Base-by-base conservation (phyloP, 192 early-diverging fungal species). In the Linnemannia exigua region DNA sequence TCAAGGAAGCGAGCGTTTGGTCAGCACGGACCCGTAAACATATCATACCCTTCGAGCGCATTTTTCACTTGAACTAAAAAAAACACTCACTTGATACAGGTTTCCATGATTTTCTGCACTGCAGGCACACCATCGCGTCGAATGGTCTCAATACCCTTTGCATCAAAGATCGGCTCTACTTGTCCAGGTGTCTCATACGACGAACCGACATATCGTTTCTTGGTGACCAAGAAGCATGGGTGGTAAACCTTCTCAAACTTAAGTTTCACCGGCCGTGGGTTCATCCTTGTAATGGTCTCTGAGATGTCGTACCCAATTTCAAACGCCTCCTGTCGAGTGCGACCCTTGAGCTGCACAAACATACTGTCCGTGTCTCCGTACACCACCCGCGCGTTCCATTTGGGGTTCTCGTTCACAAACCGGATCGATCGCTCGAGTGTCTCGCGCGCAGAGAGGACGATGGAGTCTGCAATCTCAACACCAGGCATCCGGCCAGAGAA, bases 231-330 rank as follows among this genome's bases (percentile, higher is more conserved):
- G 6, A 99, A 88, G 76, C 95, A 96, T 5, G 96, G 96, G 50
- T 94, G 94, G 77, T 98, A 98, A 1, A 99, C 95, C 86, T 98
- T 98, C 88, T 99, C 98, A 81, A 99, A 96, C 79, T 98, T 97
- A 31, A 99, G 93, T 77, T 95, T 96, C 31, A 99, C 90, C 0
- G 98, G 98, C 33, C 87, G 83, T 3, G 96, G 96, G 79, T 96
- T 96, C 88, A 89, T 80, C 28, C 82, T 69, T 0, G 97, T 97
- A 51, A 98, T 91, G 0, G 89, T 91, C 17, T 93, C 88, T 1
- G 96, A 93, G 51, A 99, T 98, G 68, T 95, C 95, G 1, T 92
- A 89, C 3, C 96, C 98, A 80, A 96, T 89, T n/a, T 88, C 80
- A 84, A 97, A 97, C 0, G 98, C 98, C 31, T 92, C 81, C 48